Evolutionary conservation across 108 stramenopile species (phyloP).

Genomic region (Fragilaria radians): DNA sequence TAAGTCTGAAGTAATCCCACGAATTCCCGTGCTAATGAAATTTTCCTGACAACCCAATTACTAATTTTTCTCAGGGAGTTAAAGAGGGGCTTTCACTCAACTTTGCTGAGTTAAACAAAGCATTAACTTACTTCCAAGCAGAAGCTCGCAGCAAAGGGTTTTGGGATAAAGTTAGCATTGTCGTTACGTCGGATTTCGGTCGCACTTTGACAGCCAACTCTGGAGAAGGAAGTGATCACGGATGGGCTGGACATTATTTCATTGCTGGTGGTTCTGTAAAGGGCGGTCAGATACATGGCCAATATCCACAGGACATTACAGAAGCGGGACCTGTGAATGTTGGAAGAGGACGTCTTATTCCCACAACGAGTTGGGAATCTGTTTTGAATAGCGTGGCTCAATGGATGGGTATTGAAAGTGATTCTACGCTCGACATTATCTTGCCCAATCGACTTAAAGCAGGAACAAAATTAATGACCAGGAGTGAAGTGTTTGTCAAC

Average conservation of each 20-base stretch:
- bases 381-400: constrained; percentile 37
- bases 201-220: constrained; percentile 52
- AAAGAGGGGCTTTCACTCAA: constrained; percentile 7
- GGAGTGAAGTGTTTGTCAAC: too few species aligned
- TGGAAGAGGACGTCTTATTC: constrained; percentile 59
- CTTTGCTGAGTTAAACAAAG: constrained; percentile 31
- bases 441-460: too few species aligned
- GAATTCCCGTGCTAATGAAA: neutral
- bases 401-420: constrained; percentile 62
- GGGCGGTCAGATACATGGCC: constrained; percentile 44
- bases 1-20: neutral
- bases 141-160: constrained; percentile 46
- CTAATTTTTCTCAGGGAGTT: neutral
- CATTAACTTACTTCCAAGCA: constrained; percentile 31
- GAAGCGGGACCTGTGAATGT: constrained; percentile 24
- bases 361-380: constrained; percentile 45
- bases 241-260: constrained; percentile 26
- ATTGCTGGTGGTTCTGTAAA: constrained; percentile 38
- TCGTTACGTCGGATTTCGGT: constrained; percentile 59
- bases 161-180: constrained; percentile 52
- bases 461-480: too few species aligned
- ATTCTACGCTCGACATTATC: too few species aligned
- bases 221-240: constrained; percentile 9
- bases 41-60: neutral
- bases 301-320: constrained; percentile 42